A percentile compares a stretch with the other conserved stretches of the same genome.
Conservation (phyloP, 148 eudicot genomes). For the Rhododendron williamsianum region DNA sequence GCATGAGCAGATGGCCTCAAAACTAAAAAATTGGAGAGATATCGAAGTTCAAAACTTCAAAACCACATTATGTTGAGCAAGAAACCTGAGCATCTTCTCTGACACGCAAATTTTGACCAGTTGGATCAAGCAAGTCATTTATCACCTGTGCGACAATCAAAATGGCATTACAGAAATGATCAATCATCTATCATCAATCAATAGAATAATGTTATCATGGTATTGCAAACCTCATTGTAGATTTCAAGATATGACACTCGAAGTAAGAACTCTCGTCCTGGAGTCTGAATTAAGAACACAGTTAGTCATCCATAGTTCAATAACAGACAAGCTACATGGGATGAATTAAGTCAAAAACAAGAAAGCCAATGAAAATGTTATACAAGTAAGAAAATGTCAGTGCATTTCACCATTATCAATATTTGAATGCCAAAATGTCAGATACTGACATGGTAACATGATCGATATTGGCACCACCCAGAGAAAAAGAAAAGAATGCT, state of each 20-base stretch:
- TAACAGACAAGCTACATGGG: constrained; percentile 1
- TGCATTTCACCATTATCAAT: neutral
- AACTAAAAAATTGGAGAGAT: neutral
- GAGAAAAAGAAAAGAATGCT: neutral
- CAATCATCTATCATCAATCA: neutral
- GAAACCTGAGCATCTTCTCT: constrained; percentile 97
- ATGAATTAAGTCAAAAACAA: neutral
- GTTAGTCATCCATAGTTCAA: constrained; percentile 11
- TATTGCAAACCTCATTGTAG: constrained; percentile 77
- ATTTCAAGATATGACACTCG: constrained; percentile 97
- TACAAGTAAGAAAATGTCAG: neutral
- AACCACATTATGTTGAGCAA: neutral
- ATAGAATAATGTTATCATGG: neutral
- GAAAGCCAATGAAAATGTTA: neutral
- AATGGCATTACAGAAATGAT: neutral
- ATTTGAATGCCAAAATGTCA: neutral
- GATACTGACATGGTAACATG: neutral
- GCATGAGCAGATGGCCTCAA: neutral
- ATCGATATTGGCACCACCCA: neutral
- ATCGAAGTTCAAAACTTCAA: neutral
- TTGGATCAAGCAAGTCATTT: constrained; percentile 97
- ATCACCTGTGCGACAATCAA: constrained; percentile 49
- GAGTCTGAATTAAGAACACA: constrained; percentile 54
- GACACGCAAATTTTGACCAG: constrained; percentile 94
- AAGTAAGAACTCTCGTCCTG: constrained; percentile 89